phyloP scores from a whole-genome alignment of 75 land plant species.

The Isoetes taiwanensis region DNA sequence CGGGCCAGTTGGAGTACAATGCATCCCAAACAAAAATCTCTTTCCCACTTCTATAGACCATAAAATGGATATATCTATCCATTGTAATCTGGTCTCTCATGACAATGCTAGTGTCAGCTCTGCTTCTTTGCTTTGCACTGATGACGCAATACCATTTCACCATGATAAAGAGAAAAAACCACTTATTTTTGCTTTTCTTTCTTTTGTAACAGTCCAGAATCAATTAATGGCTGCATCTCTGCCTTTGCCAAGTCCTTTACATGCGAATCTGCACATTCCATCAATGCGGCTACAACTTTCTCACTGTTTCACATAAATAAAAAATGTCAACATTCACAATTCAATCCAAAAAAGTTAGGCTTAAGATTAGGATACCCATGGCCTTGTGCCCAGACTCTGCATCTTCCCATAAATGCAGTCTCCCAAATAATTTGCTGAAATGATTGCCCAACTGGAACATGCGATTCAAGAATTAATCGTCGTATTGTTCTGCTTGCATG shows the following conservation, averaged over 20 bases:
- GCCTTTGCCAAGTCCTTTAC: slow-evolving; percentile 29
- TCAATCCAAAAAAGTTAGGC: neutral
- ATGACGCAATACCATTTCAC: too few species aligned
- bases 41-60: too few species aligned
- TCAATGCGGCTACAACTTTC: slow-evolving; percentile 61
- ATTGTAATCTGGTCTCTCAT: too few species aligned
- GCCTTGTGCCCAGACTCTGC: slow-evolving; percentile 65
- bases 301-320: slow-evolving; percentile 31
- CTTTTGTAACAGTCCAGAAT: slow-evolving; percentile 38
- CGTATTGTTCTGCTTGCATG: slow-evolving; percentile 80
- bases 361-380: slow-evolving; percentile 54
- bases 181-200: too few species aligned
- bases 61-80: too few species aligned
- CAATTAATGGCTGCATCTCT: slow-evolving; percentile 50
- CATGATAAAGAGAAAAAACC: too few species aligned
- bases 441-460: slow-evolving; percentile 17
- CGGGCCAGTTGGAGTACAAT: too few species aligned
- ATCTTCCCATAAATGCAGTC: slow-evolving; percentile 50
- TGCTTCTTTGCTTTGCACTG: too few species aligned
- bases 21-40: too few species aligned
- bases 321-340: neutral
- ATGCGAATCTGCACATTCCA: slow-evolving; percentile 34
- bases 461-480: slow-evolving; percentile 43
- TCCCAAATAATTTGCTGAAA: slow-evolving; percentile 69
- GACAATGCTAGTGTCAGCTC: too few species aligned